Conservation (phyloP, 805 yeast species). For the Saturnispora diversa region DNA sequence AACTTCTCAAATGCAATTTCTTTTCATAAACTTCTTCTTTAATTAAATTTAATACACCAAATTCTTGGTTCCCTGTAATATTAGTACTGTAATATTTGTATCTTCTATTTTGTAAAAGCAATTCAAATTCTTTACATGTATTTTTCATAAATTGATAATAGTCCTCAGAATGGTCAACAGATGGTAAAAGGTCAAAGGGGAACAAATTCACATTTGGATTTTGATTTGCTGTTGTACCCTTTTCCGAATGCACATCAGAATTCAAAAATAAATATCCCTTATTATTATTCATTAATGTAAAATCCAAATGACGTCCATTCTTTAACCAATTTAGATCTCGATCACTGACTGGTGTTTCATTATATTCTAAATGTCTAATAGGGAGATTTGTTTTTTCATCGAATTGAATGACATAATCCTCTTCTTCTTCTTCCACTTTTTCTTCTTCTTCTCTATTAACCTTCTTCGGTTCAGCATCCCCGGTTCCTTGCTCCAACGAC, state of each 20-base stretch:
- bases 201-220: slow-evolving; percentile 34
- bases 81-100: slow-evolving; percentile 28
- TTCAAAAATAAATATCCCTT: background rate
- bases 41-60: slow-evolving; percentile 26
- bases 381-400: slow-evolving; percentile 23
- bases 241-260: background rate
- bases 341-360: slow-evolving; percentile 25
- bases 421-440: slow-evolving; percentile 11
- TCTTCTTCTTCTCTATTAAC: background rate
- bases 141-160: slow-evolving; percentile 42
- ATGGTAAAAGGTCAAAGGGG: slow-evolving; percentile 32
- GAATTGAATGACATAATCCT: slow-evolving; percentile 14
- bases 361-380: slow-evolving; percentile 29
- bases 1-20: slow-evolving; percentile 28
- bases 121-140: slow-evolving; percentile 46
- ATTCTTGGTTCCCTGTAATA: slow-evolving; percentile 13
- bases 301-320: slow-evolving; percentile 33
- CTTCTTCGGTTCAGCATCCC: background rate
- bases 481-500: background rate
- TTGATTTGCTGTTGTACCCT: slow-evolving; percentile 14
- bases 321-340: slow-evolving; percentile 29
- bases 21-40: slow-evolving; percentile 33
- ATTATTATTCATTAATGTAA: slow-evolving; percentile 19
- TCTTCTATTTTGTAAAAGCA: slow-evolving; percentile 36
- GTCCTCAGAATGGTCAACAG: slow-evolving; percentile 33